Percentiles rank a stretch among this genome's conserved stretches.
Conservation (phyloP, 2,329 filamentous ascomycete species). For the Penicillium brasilianum region DNA sequence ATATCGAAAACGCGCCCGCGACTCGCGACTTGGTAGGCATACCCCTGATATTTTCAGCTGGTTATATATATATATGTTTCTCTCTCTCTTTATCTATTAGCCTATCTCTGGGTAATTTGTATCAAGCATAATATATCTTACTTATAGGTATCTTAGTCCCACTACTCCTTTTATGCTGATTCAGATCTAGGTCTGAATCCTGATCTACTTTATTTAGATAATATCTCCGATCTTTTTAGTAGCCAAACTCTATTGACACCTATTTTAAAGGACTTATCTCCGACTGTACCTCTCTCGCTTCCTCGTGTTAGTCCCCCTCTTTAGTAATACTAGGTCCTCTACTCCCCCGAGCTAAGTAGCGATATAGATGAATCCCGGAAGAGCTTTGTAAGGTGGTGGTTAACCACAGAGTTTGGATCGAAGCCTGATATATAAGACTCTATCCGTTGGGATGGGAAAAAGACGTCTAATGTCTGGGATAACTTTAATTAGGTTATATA, state of each 20-base stretch:
- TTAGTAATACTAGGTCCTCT: not conserved
- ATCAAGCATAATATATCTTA: not conserved
- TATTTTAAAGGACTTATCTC: not conserved
- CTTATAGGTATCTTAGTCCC: not conserved
- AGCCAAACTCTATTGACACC: not conserved
- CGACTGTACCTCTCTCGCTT: not conserved
- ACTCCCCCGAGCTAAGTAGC: not conserved
- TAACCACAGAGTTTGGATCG: not conserved
- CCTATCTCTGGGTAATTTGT: not conserved
- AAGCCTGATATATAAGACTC: conserved; percentile 1
- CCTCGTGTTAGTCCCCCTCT: not conserved
- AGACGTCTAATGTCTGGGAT: not conserved
- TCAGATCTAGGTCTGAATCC: conserved; percentile 3
- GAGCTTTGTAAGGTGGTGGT: not conserved
- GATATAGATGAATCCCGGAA: not conserved
- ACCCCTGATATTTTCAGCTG: not conserved
- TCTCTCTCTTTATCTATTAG: not conserved
- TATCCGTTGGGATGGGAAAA: not conserved
- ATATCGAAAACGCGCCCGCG: not conserved
- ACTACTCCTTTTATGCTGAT: not conserved
- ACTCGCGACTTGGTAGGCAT: not conserved
- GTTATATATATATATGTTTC: not conserved
- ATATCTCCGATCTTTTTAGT: not conserved
- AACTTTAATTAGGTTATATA: not conserved
- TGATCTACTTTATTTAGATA: not conserved